A percentile compares a stretch with the other conserved stretches of the same genome.
Conservation (phyloP, 1,284 basidiomycete genomes). For the Cystobasidiaceae sp. region DNA sequence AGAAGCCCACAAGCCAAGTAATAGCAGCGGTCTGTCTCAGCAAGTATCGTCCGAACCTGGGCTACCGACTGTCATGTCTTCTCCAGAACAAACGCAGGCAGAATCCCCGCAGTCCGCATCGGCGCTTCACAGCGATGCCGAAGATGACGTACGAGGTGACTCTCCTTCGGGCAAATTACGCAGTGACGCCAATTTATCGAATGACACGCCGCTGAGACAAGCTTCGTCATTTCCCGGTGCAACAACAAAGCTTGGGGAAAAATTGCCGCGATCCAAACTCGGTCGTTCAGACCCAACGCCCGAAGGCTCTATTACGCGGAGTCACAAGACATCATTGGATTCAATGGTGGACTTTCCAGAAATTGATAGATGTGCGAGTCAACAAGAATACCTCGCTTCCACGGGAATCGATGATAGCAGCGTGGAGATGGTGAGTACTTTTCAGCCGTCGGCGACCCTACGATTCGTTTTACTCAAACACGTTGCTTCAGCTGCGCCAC, state of each 20-base stretch:
- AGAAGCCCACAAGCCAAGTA: not conserved
- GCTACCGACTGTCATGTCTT: no score
- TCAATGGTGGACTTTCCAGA: conserved; percentile 11
- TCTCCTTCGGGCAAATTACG: no score
- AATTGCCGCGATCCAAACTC: not conserved
- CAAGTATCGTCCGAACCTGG: no score
- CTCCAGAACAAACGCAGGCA: no score
- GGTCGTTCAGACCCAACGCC: no score
- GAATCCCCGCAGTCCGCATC: no score
- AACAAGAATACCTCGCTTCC: conserved; percentile 15
- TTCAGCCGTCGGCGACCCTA: not conserved
- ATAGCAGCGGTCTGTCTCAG: no score
- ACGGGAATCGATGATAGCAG: conserved; percentile 23
- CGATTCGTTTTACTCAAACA: not conserved
- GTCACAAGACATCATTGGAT: not conserved
- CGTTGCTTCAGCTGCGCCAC: conserved; percentile 5
- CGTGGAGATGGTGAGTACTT: conserved; percentile 10
- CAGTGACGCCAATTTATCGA: no score
- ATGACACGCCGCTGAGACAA: no score
- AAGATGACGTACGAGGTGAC: no score
- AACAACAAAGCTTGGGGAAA: not conserved
- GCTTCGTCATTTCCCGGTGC: not conserved
- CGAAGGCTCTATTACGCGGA: no score
- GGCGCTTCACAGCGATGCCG: no score
- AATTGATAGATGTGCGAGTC: not conserved